These are phyloP conservation scores for Gliomastix tumulicola DNA, from an alignment of 2,329 filamentous ascomycete species.

Conservation along the genomic window DNA sequence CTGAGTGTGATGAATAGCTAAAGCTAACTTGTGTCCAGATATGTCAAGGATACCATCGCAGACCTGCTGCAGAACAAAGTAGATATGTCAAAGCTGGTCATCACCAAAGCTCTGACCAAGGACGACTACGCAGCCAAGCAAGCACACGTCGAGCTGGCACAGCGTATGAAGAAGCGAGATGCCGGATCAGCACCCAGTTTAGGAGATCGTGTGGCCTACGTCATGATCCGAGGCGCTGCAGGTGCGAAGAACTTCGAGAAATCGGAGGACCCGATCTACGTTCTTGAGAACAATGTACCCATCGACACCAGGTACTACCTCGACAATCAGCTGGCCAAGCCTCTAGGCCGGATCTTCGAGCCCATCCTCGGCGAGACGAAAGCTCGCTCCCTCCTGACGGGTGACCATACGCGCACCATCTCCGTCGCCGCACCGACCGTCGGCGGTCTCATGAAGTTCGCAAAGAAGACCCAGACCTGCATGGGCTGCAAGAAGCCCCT, in stretches of 20 bases:
- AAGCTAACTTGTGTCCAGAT: slow-evolving; percentile 42
- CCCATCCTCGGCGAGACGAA: slow-evolving; percentile 94
- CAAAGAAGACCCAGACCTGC: slow-evolving; percentile 95
- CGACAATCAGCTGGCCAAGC: slow-evolving; percentile 96
- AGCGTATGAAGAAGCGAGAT: slow-evolving; percentile 96
- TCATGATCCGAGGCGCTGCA: slow-evolving; percentile 87
- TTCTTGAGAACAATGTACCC: slow-evolving; percentile 93
- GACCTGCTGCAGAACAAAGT: slow-evolving; percentile 95
- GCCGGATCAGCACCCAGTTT: slow-evolving; percentile 87
- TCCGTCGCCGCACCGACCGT: slow-evolving; percentile 85
- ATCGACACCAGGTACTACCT: slow-evolving; percentile 99
- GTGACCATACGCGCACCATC: slow-evolving; percentile 92
- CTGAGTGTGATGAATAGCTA: not conserved
- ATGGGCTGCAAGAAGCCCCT: slow-evolving; percentile 99
- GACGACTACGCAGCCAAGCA: slow-evolving; percentile 85
- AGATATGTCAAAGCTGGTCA: slow-evolving; percentile 98
- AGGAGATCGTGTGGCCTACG: slow-evolving; percentile 94
- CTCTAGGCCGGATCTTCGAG: slow-evolving; percentile 91
- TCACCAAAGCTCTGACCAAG: slow-evolving; percentile 94
- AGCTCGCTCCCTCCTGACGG: slow-evolving; percentile 76
- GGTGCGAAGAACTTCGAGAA: slow-evolving; percentile 95
- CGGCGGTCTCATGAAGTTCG: slow-evolving; percentile 95
- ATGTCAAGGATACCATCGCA: slow-evolving; percentile 93
- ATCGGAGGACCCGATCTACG: slow-evolving; percentile 93
- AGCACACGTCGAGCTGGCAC: slow-evolving; percentile 90